Evolutionary conservation across 495 filamentous ascomycete genomes (phyloP).

Genomic region (Penicillium angulare): DNA sequence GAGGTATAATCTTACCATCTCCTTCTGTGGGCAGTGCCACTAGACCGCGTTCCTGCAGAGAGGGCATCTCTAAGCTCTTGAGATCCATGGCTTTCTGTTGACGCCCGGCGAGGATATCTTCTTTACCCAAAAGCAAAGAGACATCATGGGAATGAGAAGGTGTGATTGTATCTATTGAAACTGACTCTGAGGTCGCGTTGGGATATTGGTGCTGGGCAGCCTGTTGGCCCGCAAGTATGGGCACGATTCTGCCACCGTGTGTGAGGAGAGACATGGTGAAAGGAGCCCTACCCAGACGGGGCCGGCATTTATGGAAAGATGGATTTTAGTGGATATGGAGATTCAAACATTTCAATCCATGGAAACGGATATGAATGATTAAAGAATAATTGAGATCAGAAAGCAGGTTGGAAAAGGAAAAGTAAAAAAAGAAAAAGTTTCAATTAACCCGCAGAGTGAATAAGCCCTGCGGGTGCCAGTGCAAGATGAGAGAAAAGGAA

Average conservation of each 20-base stretch:
- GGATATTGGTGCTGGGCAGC: slow-evolving; percentile 21
- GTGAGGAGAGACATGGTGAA: slow-evolving; percentile 42
- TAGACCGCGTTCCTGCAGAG: slow-evolving; percentile 36
- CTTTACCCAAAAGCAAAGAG: slow-evolving; percentile 16
- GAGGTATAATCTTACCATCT: slow-evolving; percentile 34
- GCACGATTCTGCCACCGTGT: slow-evolving; percentile 50
- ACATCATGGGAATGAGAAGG: not conserved
- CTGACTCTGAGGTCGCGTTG: slow-evolving; percentile 19
- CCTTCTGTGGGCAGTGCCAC: slow-evolving; percentile 46
- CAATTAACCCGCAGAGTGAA: slow-evolving; percentile 21
- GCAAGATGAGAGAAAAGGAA: slow-evolving; percentile 26
- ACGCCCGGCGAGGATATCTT: slow-evolving; percentile 5
- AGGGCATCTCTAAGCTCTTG: slow-evolving; percentile 36
- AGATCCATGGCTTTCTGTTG: slow-evolving; percentile 24
- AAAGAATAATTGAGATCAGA: slow-evolving; percentile 1
- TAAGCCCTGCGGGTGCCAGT: slow-evolving; percentile 28
- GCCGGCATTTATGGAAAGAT: slow-evolving; percentile 38
- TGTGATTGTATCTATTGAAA: slow-evolving; percentile 6
- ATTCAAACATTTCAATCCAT: slow-evolving; percentile 4
- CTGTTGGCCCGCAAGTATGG: slow-evolving; percentile 41
- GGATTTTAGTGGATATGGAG: not conserved
- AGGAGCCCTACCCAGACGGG: slow-evolving; percentile 32
- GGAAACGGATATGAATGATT: slow-evolving; percentile 8
- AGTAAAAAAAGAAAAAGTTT: slow-evolving; percentile 13
- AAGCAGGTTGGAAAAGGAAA: slow-evolving; percentile 10